Conservation (phyloP, 1,284 basidiomycete genomes). For the Rhodotorula sp. region DNA sequence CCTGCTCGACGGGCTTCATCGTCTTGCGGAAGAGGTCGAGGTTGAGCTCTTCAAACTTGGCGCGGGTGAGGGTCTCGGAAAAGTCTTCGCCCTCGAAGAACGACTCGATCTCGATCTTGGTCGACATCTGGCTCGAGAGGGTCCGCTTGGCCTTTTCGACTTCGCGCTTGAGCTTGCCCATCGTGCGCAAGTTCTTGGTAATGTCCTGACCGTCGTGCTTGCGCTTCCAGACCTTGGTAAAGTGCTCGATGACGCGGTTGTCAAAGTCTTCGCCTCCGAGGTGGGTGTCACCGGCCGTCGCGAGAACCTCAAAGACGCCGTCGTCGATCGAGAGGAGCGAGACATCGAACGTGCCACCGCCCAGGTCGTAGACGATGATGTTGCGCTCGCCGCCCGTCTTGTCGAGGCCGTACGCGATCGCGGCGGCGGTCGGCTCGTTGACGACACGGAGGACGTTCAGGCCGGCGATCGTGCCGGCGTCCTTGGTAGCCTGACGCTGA, state of each 20-base stretch:
- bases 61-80: constrained; percentile 91
- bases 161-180: constrained; percentile 96
- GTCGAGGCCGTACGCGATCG: constrained; percentile 96
- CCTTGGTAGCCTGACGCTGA: constrained; percentile 98
- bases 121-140: constrained; percentile 73
- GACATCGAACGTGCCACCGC: constrained; percentile 98
- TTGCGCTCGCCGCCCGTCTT: constrained; percentile 84
- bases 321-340: constrained; percentile 94
- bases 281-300: constrained; percentile 97
- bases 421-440: constrained; percentile 96
- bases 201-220: constrained; percentile 79
- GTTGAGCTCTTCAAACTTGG: constrained; percentile 99
- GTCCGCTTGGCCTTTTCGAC: constrained; percentile 99
- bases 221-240: constrained; percentile 91
- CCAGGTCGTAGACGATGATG: constrained; percentile 97
- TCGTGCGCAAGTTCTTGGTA: constrained; percentile 62
- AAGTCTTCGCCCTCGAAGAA: constrained; percentile 97
- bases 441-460: constrained; percentile 95
- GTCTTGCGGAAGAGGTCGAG: constrained; percentile 99
- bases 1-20: constrained; percentile 98
- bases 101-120: constrained; percentile 70
- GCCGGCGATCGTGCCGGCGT: constrained; percentile 94
- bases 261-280: constrained; percentile 99
- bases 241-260: constrained; percentile 89
- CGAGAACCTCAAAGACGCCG: constrained; percentile 95